Evolutionary conservation across 495 filamentous ascomycete species (phyloP).

Genomic region (Bacidia rubella): DNA sequence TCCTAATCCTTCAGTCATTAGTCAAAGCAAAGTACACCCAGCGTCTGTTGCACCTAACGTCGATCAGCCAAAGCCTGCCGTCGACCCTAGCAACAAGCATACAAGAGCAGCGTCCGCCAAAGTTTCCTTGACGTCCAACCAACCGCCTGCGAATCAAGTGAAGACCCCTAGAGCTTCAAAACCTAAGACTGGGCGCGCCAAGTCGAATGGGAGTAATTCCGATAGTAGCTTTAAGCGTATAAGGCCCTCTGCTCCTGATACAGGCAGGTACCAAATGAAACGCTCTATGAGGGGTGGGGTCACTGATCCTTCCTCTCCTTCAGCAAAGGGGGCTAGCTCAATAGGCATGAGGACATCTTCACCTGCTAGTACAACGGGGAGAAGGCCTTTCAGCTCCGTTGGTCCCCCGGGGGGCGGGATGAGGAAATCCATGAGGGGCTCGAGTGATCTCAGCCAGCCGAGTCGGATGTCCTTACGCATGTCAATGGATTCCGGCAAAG

Average conservation of each 20-base stretch:
- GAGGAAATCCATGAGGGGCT: conserved; percentile 38
- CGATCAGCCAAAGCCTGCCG: background rate
- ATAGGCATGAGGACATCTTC: conserved; percentile 21
- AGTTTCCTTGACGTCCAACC: background rate
- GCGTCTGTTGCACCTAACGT: background rate
- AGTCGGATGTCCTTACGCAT: conserved; percentile 18
- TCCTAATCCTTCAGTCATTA: background rate
- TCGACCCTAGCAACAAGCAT: background rate
- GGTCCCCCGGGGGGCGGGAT: conserved; percentile 22
- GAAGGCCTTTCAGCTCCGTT: conserved; percentile 16
- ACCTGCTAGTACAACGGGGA: conserved; percentile 18
- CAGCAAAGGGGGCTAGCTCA: conserved; percentile 25
- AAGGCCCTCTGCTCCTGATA: conserved; percentile 24
- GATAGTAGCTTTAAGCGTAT: conserved; percentile 48
- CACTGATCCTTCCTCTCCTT: conserved; percentile 21
- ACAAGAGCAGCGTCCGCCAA: background rate
- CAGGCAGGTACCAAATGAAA: conserved; percentile 37
- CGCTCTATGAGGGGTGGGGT: conserved; percentile 37
- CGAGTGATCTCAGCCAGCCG: conserved; percentile 14
- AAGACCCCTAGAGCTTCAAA: conserved; percentile 3
- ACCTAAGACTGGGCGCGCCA: conserved; percentile 19
- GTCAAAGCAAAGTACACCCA: background rate
- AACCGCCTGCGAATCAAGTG: background rate
- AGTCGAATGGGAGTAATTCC: conserved; percentile 44
- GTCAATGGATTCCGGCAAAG: conserved; percentile 13